Percentiles rank a stretch among this genome's conserved stretches.
Evolutionary conservation across 2,329 filamentous ascomycete species (phyloP).

Genomic region (Bipolaris zeicola): DNA sequence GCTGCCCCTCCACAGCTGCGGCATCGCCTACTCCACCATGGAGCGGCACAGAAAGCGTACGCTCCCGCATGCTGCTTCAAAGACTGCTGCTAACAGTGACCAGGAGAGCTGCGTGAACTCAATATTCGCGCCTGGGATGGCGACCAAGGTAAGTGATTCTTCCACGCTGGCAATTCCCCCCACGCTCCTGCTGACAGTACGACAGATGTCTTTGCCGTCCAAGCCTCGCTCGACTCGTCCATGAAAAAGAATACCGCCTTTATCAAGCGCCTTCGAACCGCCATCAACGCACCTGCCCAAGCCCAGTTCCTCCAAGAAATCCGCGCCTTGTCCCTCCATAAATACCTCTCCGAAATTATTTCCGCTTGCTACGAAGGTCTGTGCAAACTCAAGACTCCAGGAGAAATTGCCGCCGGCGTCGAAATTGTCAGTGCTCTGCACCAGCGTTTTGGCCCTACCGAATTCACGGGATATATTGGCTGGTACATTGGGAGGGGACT

Average conservation of each 20-base stretch:
- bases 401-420: slow-evolving; percentile 89
- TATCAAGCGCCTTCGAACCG: slow-evolving; percentile 92
- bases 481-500: slow-evolving; percentile 92
- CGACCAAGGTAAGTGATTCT: slow-evolving; percentile 70
- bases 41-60: slow-evolving; percentile 58
- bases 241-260: slow-evolving; percentile 98
- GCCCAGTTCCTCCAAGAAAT: slow-evolving; percentile 89
- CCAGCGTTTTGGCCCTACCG: slow-evolving; percentile 86
- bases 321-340: slow-evolving; percentile 86
- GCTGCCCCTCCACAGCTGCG: slow-evolving; percentile 44
- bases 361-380: slow-evolving; percentile 94
- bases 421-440: slow-evolving; percentile 95
- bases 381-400: slow-evolving; percentile 86
- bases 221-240: slow-evolving; percentile 84
- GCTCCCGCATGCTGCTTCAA: neutral
- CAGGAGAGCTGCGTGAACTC: slow-evolving; percentile 87
- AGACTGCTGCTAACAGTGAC: slow-evolving; percentile 25
- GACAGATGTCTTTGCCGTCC: slow-evolving; percentile 77
- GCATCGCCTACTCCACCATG: slow-evolving; percentile 48
- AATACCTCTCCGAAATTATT: slow-evolving; percentile 96
- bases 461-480: slow-evolving; percentile 89
- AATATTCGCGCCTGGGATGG: slow-evolving; percentile 89
- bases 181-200: slow-evolving; percentile 25
- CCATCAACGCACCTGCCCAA: slow-evolving; percentile 78
- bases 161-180: slow-evolving; percentile 10